phyloP scores from a whole-genome alignment of 2,329 filamentous ascomycete genomes.

The Zymoseptoria tritici region DNA sequence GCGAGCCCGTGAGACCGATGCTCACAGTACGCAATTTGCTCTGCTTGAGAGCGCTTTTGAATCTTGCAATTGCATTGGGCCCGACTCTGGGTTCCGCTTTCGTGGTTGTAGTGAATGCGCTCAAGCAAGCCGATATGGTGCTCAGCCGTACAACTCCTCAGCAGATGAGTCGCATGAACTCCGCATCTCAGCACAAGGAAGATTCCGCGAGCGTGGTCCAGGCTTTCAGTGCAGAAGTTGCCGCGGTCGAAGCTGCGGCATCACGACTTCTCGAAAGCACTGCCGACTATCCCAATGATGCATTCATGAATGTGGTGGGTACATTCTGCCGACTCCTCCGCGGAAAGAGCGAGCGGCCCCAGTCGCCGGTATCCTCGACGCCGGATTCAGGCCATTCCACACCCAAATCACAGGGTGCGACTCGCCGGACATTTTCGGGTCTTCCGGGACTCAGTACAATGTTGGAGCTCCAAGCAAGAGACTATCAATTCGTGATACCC shows the following conservation, averaged over 20 bases:
- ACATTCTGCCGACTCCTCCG: constrained; percentile 67
- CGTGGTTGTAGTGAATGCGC: constrained; percentile 82
- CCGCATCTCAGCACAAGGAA: constrained; percentile 12
- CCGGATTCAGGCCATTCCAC: constrained; percentile 9
- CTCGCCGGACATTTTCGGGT: constrained; percentile 33
- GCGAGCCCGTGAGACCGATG: constrained; percentile 46
- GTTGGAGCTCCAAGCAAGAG: constrained; percentile 32
- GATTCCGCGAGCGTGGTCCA: constrained; percentile 24
- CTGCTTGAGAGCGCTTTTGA: constrained; percentile 84
- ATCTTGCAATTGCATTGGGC: constrained; percentile 87
- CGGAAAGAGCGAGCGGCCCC: constrained; percentile 11
- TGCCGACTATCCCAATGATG: constrained; percentile 74
- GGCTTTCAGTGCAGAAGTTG: constrained; percentile 64
- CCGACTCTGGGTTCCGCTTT: constrained; percentile 79
- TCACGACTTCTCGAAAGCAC: constrained; percentile 86
- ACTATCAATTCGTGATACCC: constrained; percentile 42
- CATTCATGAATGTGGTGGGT: constrained; percentile 69
- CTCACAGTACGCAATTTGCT: constrained; percentile 84
- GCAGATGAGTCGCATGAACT: constrained; percentile 18
- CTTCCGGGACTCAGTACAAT: constrained; percentile 38
- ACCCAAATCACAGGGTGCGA: constrained; percentile 23
- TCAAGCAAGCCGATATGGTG: constrained; percentile 88
- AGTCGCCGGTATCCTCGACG: constrained; percentile 6
- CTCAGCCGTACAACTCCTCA: constrained; percentile 45
- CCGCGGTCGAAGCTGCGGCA: constrained; percentile 81